These are phyloP conservation scores for Stylosanthes scabra DNA, from an alignment of 331 rosid genomes.

Conservation along the genomic window DNA sequence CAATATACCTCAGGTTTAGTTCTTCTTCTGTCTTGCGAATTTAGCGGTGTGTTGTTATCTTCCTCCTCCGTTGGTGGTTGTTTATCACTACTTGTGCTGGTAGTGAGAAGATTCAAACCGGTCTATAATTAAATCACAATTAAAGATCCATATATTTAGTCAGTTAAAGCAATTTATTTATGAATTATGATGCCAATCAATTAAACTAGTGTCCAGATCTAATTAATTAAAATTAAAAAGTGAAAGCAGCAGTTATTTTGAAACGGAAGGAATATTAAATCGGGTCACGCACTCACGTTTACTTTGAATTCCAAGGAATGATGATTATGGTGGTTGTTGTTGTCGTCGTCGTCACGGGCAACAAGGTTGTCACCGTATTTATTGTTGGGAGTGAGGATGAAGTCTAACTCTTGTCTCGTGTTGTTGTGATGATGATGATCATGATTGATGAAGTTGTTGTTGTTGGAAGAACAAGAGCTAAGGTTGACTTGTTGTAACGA, in stretches of 20 bases:
- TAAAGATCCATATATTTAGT: too few species aligned
- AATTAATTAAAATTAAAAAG: too few species aligned
- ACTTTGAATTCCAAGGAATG: slow-evolving; percentile 48
- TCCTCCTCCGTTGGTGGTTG: too few species aligned
- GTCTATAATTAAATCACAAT: slow-evolving; percentile 44
- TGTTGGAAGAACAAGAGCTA: slow-evolving; percentile 35
- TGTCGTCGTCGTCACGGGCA: slow-evolving; percentile 4
- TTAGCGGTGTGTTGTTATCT: slow-evolving; percentile 47
- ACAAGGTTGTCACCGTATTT: slow-evolving; percentile 10
- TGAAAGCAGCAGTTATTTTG: too few species aligned
- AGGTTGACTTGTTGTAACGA: slow-evolving; percentile 58
- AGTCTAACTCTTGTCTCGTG: slow-evolving; percentile 60
- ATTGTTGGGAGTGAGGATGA: slow-evolving; percentile 59
- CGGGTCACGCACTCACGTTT: too few species aligned
- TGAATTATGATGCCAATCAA: too few species aligned
- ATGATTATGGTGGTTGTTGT: background rate
- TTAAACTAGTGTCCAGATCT: too few species aligned
- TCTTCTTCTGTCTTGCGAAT: slow-evolving; percentile 48
- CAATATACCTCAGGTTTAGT: slow-evolving; percentile 60
- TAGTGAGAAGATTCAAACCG: slow-evolving; percentile 73
- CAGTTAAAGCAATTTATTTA: too few species aligned
- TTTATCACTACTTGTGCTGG: slow-evolving; percentile 64
- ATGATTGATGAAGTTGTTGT: background rate
- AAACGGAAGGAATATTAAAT: too few species aligned
- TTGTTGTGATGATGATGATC: slow-evolving; percentile 14